Base-by-base conservation (phyloP, 2,329 filamentous ascomycete genomes). In the Hymenoscyphus infarciens region DNA sequence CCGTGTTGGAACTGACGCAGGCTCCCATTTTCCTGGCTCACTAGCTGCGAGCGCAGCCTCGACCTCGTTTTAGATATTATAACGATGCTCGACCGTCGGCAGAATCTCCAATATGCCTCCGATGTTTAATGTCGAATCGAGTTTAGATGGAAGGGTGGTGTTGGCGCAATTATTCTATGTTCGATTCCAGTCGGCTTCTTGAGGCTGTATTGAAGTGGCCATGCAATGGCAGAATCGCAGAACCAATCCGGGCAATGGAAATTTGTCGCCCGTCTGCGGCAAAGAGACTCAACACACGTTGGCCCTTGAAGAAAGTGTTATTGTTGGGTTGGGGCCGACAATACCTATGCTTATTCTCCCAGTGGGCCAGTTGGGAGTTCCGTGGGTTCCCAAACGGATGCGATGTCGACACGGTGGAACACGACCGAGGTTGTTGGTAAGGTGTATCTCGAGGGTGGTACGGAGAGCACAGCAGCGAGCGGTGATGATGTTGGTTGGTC, bases 1-100 rank as follows among this genome's bases (percentile, higher is more conserved):
- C 92, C 67, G 76, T 71, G 75, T 88, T 89, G 69, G 88, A 88
- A 79, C 92, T 97, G 86, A 96, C 91, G 82, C 95, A 99, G 72
- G 85, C 86, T 78, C 95, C 95, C 95, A 99, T 99, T 73, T 75
- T 84, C 60, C 59, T 59, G 57, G 57, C 59, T 53, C 55, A 67
- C 57, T 65, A 61, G 67, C 69, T 68, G 72, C 70, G 62, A 69
- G 64, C 63, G 71, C 71, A 72, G 68, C 67, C 69, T 66, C 64
- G 64, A 61, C 66, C 62, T 61, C 42, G 57, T 45, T 62, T 57
- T 65, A 25, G 53, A 61, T 61, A 56, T 66, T 67, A 57, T 57
- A 49, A 31, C 27, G 29, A 61, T 33, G 6, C n/a, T 59, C 52
- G 57, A n/a, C 33, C 1, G 45, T 59, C 19, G 19, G n/a, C 53